These are phyloP conservation scores for Candida coleopterorum DNA, from an alignment of 805 yeast species.

Conservation along the genomic window DNA sequence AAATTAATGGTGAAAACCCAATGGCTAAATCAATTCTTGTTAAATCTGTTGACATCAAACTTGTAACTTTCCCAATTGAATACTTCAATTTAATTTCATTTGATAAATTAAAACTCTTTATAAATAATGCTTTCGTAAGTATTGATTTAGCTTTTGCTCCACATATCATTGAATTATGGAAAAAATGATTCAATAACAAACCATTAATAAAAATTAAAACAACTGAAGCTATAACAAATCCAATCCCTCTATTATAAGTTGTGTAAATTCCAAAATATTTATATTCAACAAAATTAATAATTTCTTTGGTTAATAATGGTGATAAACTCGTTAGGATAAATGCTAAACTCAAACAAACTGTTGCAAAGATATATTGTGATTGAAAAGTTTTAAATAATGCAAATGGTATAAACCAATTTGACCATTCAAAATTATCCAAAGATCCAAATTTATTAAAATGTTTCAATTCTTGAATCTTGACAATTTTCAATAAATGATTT, in stretches of 20 bases:
- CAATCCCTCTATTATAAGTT: conserved; percentile 59
- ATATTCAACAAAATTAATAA: conserved; percentile 60
- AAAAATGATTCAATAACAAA: conserved; percentile 36
- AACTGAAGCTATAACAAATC: conserved; percentile 69
- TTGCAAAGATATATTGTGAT: conserved; percentile 37
- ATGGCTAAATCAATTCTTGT: conserved; percentile 40
- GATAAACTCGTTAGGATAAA: conserved; percentile 51
- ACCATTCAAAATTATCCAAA: conserved; percentile 35
- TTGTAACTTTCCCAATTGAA: conserved; percentile 36
- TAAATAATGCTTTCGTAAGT: conserved; percentile 33
- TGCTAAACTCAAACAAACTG: conserved; percentile 39
- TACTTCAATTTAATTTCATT: conserved; percentile 29
- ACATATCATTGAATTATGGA: conserved; percentile 38
- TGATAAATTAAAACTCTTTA: conserved; percentile 35
- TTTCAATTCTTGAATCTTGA: conserved; percentile 17
- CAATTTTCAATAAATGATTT: conserved; percentile 16
- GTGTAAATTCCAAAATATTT: conserved; percentile 40
- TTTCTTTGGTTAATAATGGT: conserved; percentile 61
- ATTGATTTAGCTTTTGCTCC: conserved; percentile 40
- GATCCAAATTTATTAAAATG: conserved; percentile 15
- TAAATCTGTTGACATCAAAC: conserved; percentile 40
- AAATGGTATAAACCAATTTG: conserved; percentile 30
- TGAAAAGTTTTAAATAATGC: conserved; percentile 49
- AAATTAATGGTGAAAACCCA: conserved; percentile 39
- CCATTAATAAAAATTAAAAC: conserved; percentile 46